A percentile compares a stretch with the other conserved stretches of the same genome.
These are phyloP conservation scores for Colletotrichum sidae DNA, from an alignment of 2,329 filamentous ascomycete species.

Conservation along the genomic window DNA sequence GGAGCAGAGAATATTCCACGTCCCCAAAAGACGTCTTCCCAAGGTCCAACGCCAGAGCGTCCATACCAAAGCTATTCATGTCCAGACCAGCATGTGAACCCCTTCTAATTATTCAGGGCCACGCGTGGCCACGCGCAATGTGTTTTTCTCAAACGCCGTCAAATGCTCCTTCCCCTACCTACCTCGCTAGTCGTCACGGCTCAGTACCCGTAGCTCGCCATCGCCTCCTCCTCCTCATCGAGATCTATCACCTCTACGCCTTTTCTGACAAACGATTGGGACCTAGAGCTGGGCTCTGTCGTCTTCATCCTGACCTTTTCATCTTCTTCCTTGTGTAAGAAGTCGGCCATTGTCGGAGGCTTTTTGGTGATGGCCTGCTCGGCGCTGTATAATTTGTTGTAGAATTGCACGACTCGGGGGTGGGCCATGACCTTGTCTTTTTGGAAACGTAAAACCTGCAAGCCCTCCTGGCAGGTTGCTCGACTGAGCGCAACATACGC, in stretches of 20 bases:
- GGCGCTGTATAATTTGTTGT: conserved; percentile 82
- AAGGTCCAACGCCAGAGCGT: background rate
- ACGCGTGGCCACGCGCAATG: background rate
- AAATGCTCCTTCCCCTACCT: conserved; percentile 8
- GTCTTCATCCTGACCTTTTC: conserved; percentile 44
- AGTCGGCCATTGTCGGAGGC: conserved; percentile 51
- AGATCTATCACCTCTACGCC: conserved; percentile 44
- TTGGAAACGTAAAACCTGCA: conserved; percentile 91
- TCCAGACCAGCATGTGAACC: conserved; percentile 16
- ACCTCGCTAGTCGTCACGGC: background rate
- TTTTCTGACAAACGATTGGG: conserved; percentile 38
- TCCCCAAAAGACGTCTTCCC: background rate
- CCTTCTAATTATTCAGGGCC: conserved; percentile 1
- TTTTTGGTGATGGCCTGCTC: conserved; percentile 62
- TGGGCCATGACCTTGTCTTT: conserved; percentile 95
- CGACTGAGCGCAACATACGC: conserved; percentile 96
- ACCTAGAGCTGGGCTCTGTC: conserved; percentile 25
- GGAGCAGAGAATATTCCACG: conserved; percentile 16
- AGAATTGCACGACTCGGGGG: conserved; percentile 86
- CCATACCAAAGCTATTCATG: conserved; percentile 19
- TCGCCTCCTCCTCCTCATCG: conserved; percentile 63
- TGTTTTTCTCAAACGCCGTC: conserved; percentile 17
- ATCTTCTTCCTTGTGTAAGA: conserved; percentile 45
- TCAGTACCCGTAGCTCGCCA: conserved; percentile 56
- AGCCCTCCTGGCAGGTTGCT: conserved; percentile 85